Evolutionary conservation across 441 rosid genomes (phyloP).

Genomic region (Jatropha podagrica): DNA sequence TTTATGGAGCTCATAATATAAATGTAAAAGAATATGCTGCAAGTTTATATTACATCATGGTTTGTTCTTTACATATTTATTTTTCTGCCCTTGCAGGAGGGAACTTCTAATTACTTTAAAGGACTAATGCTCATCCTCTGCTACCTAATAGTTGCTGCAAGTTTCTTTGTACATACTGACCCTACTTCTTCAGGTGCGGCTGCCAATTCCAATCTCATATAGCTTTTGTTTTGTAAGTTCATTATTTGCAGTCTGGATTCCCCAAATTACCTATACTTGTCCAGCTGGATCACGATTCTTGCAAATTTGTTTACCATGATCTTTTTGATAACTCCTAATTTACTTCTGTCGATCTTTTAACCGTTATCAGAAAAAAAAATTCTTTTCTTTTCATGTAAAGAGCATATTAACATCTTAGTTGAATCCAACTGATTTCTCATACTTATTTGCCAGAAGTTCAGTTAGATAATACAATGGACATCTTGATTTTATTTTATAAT

Average conservation of each 20-base stretch:
- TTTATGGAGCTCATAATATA: neutral
- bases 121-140: constrained; percentile 94
- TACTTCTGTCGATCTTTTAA: neutral
- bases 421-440: neutral
- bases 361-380: neutral
- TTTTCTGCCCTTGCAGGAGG: constrained; percentile 57
- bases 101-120: constrained; percentile 91
- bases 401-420: neutral
- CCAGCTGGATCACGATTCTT: neutral
- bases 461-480: neutral
- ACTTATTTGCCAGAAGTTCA: neutral
- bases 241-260: neutral
- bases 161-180: constrained; percentile 93
- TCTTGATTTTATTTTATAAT: neutral
- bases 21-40: neutral
- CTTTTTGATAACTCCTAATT: neutral
- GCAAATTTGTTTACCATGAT: neutral
- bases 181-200: constrained; percentile 26
- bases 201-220: neutral
- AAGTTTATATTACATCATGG: neutral
- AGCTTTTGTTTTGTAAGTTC: neutral
- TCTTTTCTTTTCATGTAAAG: neutral
- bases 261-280: neutral
- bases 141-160: constrained; percentile 85
- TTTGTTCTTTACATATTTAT: neutral